phyloP scores from a whole-genome alignment of 1,139 yeast species.

The Meyerozyma sp. region DNA sequence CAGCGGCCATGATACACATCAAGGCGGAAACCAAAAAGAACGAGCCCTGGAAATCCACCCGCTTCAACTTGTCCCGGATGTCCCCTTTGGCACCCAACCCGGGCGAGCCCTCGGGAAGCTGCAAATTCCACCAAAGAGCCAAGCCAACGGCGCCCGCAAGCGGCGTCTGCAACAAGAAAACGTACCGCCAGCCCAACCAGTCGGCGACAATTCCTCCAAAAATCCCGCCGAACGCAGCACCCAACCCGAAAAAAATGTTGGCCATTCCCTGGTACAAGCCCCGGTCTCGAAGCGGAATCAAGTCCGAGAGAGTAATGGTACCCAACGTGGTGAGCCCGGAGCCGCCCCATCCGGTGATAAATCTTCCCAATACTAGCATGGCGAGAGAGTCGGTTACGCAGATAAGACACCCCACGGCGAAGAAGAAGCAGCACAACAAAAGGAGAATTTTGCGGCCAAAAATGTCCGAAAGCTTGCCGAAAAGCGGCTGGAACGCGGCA shows the following conservation, averaged over 20 bases:
- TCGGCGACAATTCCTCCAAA: slow-evolving; percentile 68
- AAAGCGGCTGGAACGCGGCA: slow-evolving; percentile 59
- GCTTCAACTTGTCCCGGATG: slow-evolving; percentile 41
- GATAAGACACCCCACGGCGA: slow-evolving; percentile 36
- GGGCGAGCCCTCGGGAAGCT: slow-evolving; percentile 46
- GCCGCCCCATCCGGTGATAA: slow-evolving; percentile 55
- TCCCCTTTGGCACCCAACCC: slow-evolving; percentile 36
- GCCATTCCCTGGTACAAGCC: slow-evolving; percentile 54
- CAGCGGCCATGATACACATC: slow-evolving; percentile 52
- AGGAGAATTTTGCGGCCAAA: slow-evolving; percentile 64
- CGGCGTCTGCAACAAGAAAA: slow-evolving; percentile 55
- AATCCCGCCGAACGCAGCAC: slow-evolving; percentile 67
- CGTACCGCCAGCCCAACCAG: slow-evolving; percentile 74
- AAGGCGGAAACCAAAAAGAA: slow-evolving; percentile 52
- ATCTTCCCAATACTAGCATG: slow-evolving; percentile 54
- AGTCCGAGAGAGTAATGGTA: slow-evolving; percentile 48
- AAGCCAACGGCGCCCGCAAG: slow-evolving; percentile 48
- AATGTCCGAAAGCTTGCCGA: slow-evolving; percentile 81
- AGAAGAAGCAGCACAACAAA: slow-evolving; percentile 29
- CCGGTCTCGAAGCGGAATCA: slow-evolving; percentile 47
- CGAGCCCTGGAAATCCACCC: slow-evolving; percentile 75
- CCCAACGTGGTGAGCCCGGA: slow-evolving; percentile 49
- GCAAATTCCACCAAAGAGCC: slow-evolving; percentile 29
- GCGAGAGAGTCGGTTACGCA: slow-evolving; percentile 35
- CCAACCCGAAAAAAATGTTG: slow-evolving; percentile 61